Evolutionary conservation across 1,284 basidiomycete species (phyloP).

Genomic region (Boletus smithii): DNA sequence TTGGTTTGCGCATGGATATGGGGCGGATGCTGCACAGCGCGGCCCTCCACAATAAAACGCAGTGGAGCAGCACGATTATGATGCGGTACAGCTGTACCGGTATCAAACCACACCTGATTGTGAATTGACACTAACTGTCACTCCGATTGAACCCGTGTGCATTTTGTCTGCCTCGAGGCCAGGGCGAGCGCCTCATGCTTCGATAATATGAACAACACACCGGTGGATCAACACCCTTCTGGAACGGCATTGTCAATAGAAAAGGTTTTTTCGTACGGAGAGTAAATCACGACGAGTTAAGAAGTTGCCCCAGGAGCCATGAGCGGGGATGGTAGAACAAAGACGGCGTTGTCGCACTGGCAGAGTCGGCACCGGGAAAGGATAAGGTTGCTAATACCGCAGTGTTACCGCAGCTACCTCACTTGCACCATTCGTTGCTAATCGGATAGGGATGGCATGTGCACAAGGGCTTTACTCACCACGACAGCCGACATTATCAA

Average conservation of each 20-base stretch:
- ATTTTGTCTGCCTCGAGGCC: constrained; percentile 19
- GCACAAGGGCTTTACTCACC: no score
- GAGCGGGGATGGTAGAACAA: no score
- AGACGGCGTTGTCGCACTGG: not conserved
- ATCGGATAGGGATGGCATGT: no score
- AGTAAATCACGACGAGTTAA: not conserved
- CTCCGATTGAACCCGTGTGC: constrained; percentile 4
- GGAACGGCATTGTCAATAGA: constrained; percentile 1
- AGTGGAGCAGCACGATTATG: not conserved
- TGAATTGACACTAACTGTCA: constrained; percentile 1
- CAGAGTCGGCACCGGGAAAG: no score
- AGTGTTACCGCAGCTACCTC: not conserved
- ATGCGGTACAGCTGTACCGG: not conserved
- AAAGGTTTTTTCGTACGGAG: not conserved
- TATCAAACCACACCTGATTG: constrained; percentile 8
- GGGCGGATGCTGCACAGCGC: constrained; percentile 16
- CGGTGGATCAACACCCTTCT: no score
- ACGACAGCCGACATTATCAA: no score
- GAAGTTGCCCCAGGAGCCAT: no score
- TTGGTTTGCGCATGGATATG: constrained; percentile 11
- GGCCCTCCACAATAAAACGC: constrained; percentile 3
- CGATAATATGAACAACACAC: constrained; percentile 11
- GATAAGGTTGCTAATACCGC: no score
- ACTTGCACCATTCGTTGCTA: not conserved
- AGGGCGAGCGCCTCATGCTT: constrained; percentile 10